Evolutionary conservation across 1,284 basidiomycete genomes (phyloP), one percentile per base, ranked within the genome.

Genomic region (Grifola frondosa): DNA sequence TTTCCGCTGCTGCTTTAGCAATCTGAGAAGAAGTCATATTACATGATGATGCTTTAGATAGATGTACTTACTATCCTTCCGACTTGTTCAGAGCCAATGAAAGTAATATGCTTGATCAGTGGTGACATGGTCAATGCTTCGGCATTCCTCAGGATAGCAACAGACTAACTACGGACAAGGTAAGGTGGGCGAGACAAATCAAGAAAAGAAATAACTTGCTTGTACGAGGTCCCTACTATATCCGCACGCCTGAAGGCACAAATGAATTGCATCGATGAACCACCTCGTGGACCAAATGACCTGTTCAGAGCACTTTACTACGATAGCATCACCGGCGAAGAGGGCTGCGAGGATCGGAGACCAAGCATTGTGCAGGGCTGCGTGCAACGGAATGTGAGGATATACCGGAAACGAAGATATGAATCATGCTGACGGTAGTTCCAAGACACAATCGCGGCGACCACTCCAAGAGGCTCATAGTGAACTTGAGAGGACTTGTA

Each of bases 401-500:
- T 32, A 33, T 17, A 16, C 6, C 6, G 22, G 10, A 29, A 7
- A 23, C 15, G 12, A 11, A n/a, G 21, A 9, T 21, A 9, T 20
- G 13, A 16, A 15, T 19, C 29, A 29, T 7, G 73, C 85, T 40
- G 57, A 91, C 88, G 86, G 63, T 92, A 91, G 59, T 91, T 93
- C 92, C 95, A 97, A 1, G 91, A 96, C 1, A 98, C 94, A 46
- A 95, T 87, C 0, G 88, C 96, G 30, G 87, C 82, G 9, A 97
- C 91, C 0, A 95, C 89, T 22, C 96, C 96, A n/a, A 95, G 77
- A 7, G 96, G 96, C 50, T 95, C 91, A 61, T 92, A 95, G 53
- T 88, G 73, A 6, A 98, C 89, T 62, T 89, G 73, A 21, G 78
- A 80, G 15, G 72, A 78, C 69, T 99, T 99, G 75, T 98, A 95